phyloP scores from a whole-genome alignment of 495 filamentous ascomycete species.

The Lasiosphaeria ovina region DNA sequence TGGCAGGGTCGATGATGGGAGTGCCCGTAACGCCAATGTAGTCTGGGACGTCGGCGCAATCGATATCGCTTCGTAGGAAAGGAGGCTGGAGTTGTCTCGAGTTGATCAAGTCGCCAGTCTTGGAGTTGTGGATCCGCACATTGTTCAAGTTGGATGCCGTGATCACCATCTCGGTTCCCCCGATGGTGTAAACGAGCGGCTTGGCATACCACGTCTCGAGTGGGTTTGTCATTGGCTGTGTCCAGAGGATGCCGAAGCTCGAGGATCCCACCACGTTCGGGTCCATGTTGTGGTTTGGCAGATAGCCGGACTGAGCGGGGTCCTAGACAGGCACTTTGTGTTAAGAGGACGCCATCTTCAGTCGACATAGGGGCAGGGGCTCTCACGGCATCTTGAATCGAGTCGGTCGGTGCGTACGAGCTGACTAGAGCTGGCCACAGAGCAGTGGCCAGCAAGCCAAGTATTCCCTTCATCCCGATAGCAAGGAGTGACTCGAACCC shows the following conservation, averaged over 20 bases:
- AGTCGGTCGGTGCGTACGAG: slow-evolving; percentile 32
- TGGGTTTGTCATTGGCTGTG: slow-evolving; percentile 15
- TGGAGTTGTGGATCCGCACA: slow-evolving; percentile 9
- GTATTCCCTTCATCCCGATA: slow-evolving; percentile 1
- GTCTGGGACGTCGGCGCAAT: slow-evolving; percentile 41
- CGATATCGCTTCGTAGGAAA: slow-evolving; percentile 36
- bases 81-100: slow-evolving; percentile 24
- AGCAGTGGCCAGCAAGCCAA: slow-evolving; percentile 11
- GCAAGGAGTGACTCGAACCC: no score
- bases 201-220: slow-evolving; percentile 40
- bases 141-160: slow-evolving; percentile 39
- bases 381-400: slow-evolving; percentile 34
- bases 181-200: slow-evolving; percentile 42
- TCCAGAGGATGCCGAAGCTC: slow-evolving; percentile 36
- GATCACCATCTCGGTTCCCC: slow-evolving; percentile 38
- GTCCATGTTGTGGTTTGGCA: slow-evolving; percentile 47
- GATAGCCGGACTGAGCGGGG: slow-evolving; percentile 42
- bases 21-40: slow-evolving; percentile 38
- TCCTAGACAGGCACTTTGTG: slow-evolving; percentile 21
- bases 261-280: slow-evolving; percentile 37
- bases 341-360: neutral
- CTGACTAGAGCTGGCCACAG: slow-evolving; percentile 17
- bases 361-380: neutral
- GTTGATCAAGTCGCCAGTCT: slow-evolving; percentile 16
- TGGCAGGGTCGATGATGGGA: slow-evolving; percentile 35